A percentile compares a stretch with the other conserved stretches of the same genome.
These are phyloP conservation scores for Truncatella angustata DNA, from an alignment of 2,329 filamentous ascomycete species.

Conservation along the genomic window DNA sequence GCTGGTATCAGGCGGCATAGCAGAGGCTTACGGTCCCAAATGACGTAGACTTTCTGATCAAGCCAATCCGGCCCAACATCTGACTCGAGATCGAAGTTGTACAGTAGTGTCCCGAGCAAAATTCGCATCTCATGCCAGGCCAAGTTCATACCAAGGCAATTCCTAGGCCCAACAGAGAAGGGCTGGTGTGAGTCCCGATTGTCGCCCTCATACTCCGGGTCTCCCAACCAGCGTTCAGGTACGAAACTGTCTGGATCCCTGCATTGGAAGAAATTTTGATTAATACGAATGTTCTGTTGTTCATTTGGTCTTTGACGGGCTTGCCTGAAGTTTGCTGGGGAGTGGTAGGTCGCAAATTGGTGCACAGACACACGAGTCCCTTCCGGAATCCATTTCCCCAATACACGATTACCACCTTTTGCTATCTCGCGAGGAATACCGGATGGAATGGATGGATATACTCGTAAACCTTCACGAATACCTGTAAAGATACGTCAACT, in stretches of 20 bases:
- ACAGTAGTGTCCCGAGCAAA: background rate
- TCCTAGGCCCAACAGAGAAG: slow-evolving; percentile 19
- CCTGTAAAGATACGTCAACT: slow-evolving; percentile 7
- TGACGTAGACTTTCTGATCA: slow-evolving; percentile 3
- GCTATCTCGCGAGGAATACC: slow-evolving; percentile 13
- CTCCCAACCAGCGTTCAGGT: slow-evolving; percentile 21
- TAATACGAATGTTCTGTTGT: slow-evolving; percentile 40
- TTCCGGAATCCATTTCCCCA: slow-evolving; percentile 12
- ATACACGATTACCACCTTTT: slow-evolving; percentile 10
- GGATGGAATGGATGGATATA: slow-evolving; percentile 16
- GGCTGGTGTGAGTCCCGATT: slow-evolving; percentile 19
- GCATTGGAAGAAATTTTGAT: slow-evolving; percentile 38
- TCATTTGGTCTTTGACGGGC: slow-evolving; percentile 32
- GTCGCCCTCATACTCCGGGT: slow-evolving; percentile 17
- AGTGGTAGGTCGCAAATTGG: slow-evolving; percentile 10
- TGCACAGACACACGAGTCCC: slow-evolving; percentile 17
- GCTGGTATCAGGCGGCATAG: background rate
- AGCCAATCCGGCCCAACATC: slow-evolving; percentile 1
- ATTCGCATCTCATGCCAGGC: slow-evolving; percentile 6
- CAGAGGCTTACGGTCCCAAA: slow-evolving; percentile 4
- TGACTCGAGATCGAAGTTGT: background rate
- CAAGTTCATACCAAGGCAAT: slow-evolving; percentile 18
- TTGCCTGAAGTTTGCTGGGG: slow-evolving; percentile 16
- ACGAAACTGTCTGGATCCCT: slow-evolving; percentile 18
- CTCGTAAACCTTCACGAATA: slow-evolving; percentile 14